These are phyloP conservation scores for Emericellopsis terricola DNA, from an alignment of 495 filamentous ascomycete species.

Conservation along the genomic window DNA sequence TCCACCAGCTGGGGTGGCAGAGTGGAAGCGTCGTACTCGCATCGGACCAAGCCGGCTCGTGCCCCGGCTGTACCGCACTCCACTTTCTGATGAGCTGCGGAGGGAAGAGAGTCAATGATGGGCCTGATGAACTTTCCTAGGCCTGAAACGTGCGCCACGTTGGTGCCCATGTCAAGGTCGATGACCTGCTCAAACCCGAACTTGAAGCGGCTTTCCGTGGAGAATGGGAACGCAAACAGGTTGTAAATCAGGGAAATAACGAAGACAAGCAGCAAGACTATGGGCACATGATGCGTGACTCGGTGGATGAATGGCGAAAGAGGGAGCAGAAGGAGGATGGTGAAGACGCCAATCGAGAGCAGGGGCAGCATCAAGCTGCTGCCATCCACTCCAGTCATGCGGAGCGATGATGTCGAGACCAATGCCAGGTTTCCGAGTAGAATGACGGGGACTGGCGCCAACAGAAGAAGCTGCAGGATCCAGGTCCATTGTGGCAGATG, in stretches of 20 bases:
- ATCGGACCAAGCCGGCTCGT: slow-evolving; percentile 34
- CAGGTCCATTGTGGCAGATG: slow-evolving; percentile 67
- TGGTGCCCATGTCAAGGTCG: slow-evolving; percentile 54
- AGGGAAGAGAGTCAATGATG: slow-evolving; percentile 51
- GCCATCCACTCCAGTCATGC: slow-evolving; percentile 71
- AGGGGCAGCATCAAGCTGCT: slow-evolving; percentile 48
- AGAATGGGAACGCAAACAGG: slow-evolving; percentile 77
- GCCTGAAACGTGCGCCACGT: slow-evolving; percentile 51
- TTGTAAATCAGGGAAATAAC: slow-evolving; percentile 72
- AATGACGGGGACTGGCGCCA: slow-evolving; percentile 59
- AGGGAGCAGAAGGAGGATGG: slow-evolving; percentile 59
- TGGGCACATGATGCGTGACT: slow-evolving; percentile 63
- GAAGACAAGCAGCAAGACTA: slow-evolving; percentile 57
- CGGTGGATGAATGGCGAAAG: slow-evolving; percentile 74
- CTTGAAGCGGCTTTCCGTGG: slow-evolving; percentile 58
- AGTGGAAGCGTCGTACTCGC: slow-evolving; percentile 45
- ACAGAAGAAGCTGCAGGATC: slow-evolving; percentile 68
- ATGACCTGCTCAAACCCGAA: slow-evolving; percentile 71
- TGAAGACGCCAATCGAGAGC: slow-evolving; percentile 44
- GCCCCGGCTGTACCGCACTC: slow-evolving; percentile 24
- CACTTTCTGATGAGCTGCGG: slow-evolving; percentile 41
- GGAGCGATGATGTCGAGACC: slow-evolving; percentile 48
- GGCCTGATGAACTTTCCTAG: slow-evolving; percentile 50
- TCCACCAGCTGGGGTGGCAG: slow-evolving; percentile 37
- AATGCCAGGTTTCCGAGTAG: slow-evolving; percentile 58